Evolutionary conservation across 2,329 filamentous ascomycete species (phyloP), one percentile per base, ranked within the genome.

Genomic region (Phaeoacremonium minimum): DNA sequence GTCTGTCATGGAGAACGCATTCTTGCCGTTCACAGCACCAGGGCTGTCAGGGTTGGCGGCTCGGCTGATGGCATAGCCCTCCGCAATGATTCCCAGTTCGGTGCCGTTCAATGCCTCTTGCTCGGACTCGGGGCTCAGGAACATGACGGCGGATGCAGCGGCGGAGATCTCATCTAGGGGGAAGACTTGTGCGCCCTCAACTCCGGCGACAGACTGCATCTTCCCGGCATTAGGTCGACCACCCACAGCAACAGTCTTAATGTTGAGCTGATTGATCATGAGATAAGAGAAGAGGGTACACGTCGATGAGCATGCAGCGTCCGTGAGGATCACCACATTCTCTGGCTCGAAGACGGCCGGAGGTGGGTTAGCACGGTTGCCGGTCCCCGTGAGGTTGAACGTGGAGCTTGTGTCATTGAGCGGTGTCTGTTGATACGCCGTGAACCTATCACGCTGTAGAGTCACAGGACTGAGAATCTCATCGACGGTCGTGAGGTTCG

Each of bases 251-350:
- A 70, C 63, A 2, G 66, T 67, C 46, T 66, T 66, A 13, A 75
- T 61, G 35, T 64, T 64, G 26, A 60, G 63, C 45, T 74, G 64
- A 15, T 66, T 57, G 32, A 68, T 68, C 61, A 77, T 64, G 30
- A 77, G 58, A 43, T 78, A 74, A 3, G 62, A 60, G 49, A 79
- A 76, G 26, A 75, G 64, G 12, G 71, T 67, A 52, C 74, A 79
- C 3, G 73, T 72, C 2, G 69, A 74, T 13, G 66, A 68, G 46
- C 74, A 79, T 36, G 69, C 68, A 19, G 72, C 73, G 44, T 78
- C 73, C 1, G 68, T 70, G 15, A 76, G 64, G 22, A 77, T 52
- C 18, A 76, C 63, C 15, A 78, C 63, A 47, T 79, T 64, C 36
- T 75, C 66, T 0, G 71, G 59, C 1, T 56, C 54, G 50, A 79